Conservation (phyloP, 2,329 filamentous ascomycete species). For the Fusarium sp. region DNA sequence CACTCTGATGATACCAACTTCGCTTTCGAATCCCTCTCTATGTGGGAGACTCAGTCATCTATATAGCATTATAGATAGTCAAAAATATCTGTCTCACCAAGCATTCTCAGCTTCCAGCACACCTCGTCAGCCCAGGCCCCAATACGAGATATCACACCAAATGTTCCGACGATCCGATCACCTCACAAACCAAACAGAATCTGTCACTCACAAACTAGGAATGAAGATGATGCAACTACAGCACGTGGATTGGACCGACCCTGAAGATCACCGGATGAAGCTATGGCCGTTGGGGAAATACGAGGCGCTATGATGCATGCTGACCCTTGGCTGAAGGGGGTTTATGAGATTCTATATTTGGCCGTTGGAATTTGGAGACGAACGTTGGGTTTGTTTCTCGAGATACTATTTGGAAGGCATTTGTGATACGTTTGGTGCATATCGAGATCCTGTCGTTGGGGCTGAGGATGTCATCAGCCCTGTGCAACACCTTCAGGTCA, state of each 20-base stretch:
- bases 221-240: constrained; percentile 16
- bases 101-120: not conserved
- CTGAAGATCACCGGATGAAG: constrained; percentile 27
- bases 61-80: not conserved
- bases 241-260: constrained; percentile 17
- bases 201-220: not conserved
- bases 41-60: not conserved
- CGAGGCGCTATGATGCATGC: constrained; percentile 17
- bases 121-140: constrained; percentile 7
- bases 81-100: not conserved
- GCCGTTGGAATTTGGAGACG: not conserved
- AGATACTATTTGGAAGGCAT: not conserved
- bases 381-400: not conserved
- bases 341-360: not conserved
- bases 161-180: constrained; percentile 1
- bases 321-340: not conserved
- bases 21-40: not conserved
- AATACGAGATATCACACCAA: constrained; percentile 2
- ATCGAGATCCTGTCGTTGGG: not conserved
- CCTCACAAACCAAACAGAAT: not conserved
- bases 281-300: constrained; percentile 13
- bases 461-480: not conserved
- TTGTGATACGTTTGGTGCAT: not conserved
- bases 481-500: not conserved
- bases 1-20: not conserved